Base-by-base conservation (phyloP, 208 protist genomes). In the Sergeia podlipaevii region DNA sequence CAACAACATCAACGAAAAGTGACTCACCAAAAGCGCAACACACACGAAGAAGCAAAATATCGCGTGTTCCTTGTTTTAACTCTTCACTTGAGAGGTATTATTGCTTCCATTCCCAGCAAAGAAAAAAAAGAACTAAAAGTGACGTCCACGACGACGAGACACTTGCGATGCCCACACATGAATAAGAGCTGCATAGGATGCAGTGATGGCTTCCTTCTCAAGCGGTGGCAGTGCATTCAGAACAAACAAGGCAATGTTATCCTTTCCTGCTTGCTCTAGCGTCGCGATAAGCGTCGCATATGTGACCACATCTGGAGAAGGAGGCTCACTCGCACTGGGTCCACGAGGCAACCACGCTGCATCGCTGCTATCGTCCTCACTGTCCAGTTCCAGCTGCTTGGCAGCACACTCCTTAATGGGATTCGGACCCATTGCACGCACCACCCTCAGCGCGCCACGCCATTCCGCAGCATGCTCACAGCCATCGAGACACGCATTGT, bases 231-330 rank as follows among this genome's bases (percentile, higher is more conserved):
- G 54, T 2, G 68, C 60, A 11, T 80, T 72, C 37, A 95, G 60
- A 15, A 95, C 70, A 37, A 65, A 66, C 10, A 67, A 57, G 15
- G 82, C 80, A 11, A 89, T 32, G 1, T 54, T 48, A 10, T 83
- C 62, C 58, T 87, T 87, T 18, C 82, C 82, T 18, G 71, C 54
- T 64, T 91, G 80, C 70, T 95, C 84, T 38, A 95, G 72, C 30
- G 80, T 77, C n/a, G 85, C 80, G 32, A 95, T 79, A 13, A 95
- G 64, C 10, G 81, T 89, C 26, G 88, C 88, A 61, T 92, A 95
- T 47, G 68, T 88, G 13, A 95, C 81, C 3, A 89, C 81, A 63
- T 88, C 65, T 18, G 88, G 88, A 26, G 55, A 11, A 10, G 81
- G 81, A 15, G 66, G 70, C 23, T 56, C 39, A 39, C 23, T 10